Evolutionary conservation across 164 flowering plant genomes (phyloP).

Genomic region (Umbellularia californica): DNA sequence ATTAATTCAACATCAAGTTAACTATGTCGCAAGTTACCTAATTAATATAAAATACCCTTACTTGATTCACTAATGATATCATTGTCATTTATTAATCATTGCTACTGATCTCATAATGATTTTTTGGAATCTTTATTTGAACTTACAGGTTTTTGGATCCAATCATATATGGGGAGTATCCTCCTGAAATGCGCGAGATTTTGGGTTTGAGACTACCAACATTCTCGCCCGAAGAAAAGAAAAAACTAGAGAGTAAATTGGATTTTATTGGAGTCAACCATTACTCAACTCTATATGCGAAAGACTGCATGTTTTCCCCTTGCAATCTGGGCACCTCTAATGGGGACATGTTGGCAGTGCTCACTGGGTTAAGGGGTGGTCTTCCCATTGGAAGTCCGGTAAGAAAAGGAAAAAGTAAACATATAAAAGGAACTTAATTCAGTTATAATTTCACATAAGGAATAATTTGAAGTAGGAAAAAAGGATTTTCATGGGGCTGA

Average conservation of each 20-base stretch:
- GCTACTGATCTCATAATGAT: neutral
- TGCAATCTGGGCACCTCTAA: neutral
- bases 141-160: constrained; percentile 39
- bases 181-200: constrained; percentile 29
- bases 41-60: no score
- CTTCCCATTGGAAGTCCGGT: constrained; percentile 19
- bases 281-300: constrained; percentile 15
- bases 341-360: neutral
- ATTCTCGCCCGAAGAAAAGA: constrained; percentile 23
- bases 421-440: neutral
- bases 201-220: constrained; percentile 24
- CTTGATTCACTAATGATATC: neutral
- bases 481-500: neutral
- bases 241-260: constrained; percentile 19
- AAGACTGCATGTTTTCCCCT: constrained; percentile 17
- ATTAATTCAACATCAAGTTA: neutral
- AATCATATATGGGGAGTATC: constrained; percentile 36
- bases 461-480: neutral
- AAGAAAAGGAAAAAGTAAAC: neutral
- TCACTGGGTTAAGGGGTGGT: constrained; percentile 14
- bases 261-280: constrained; percentile 38
- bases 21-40: neutral
- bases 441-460: neutral
- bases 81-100: neutral
- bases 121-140: neutral